A percentile compares a stretch with the other conserved stretches of the same genome.
Conservation (phyloP, 805 yeast genomes). For the Candida xyloterini region DNA sequence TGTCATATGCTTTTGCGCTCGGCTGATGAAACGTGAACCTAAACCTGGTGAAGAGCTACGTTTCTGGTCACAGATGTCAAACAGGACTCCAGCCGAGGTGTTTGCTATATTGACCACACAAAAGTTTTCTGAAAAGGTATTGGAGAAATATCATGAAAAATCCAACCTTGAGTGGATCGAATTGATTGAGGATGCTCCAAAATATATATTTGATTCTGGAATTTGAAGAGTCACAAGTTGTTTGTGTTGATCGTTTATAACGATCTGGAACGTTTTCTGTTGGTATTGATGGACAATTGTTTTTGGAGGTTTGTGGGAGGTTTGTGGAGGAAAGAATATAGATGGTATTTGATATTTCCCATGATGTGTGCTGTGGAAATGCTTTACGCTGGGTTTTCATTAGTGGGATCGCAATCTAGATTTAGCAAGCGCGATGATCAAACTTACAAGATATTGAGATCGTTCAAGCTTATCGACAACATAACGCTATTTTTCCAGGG, state of each 20-base stretch:
- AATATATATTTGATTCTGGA: neutral
- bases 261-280: too few relatives aligned
- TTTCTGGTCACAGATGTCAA: neutral
- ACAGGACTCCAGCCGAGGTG: neutral
- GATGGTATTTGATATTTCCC: neutral
- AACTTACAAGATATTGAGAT: neutral
- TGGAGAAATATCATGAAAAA: neutral
- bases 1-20: neutral
- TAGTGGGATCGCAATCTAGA: neutral
- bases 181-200: neutral
- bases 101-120: neutral
- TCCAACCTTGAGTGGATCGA: neutral
- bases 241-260: too few relatives aligned
- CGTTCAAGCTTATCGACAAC: neutral
- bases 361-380: neutral
- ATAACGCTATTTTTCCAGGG: neutral
- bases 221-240: neutral
- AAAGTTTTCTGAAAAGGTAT: neutral
- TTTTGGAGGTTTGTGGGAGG: too few relatives aligned
- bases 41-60: neutral
- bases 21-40: neutral
- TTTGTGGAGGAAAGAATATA: neutral
- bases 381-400: neutral
- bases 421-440: constrained; percentile 1
- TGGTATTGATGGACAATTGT: too few relatives aligned